Evolutionary conservation across 2,329 filamentous ascomycete genomes (phyloP).

Genomic region (Lasiodiplodia theobromae): DNA sequence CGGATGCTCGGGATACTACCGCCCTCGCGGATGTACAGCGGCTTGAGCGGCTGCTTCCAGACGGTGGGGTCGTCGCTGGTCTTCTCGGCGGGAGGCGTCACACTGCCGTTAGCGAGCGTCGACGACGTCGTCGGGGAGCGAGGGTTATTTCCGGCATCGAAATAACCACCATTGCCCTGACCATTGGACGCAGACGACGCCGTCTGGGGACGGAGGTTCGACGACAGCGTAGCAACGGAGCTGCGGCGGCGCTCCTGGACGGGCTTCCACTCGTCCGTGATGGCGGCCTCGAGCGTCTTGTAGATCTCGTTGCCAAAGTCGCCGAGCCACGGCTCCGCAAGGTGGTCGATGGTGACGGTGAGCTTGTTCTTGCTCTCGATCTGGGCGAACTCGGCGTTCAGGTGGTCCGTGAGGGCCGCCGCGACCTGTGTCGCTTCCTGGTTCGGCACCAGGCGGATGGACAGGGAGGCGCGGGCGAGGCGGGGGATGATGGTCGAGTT

Average conservation of each 20-base stretch:
- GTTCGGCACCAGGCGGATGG: conserved; percentile 89
- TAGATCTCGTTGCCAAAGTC: conserved; percentile 92
- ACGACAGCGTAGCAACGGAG: conserved; percentile 30
- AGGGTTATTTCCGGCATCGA: background rate
- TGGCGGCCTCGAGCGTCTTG: conserved; percentile 82
- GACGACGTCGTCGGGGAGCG: conserved; percentile 60
- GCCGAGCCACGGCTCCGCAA: conserved; percentile 95
- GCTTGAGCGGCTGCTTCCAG: conserved; percentile 56
- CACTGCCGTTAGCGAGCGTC: conserved; percentile 57
- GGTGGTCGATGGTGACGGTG: conserved; percentile 85
- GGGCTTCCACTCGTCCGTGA: conserved; percentile 83
- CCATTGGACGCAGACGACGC: conserved; percentile 24
- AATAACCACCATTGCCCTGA: background rate
- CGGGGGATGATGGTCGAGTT: conserved; percentile 92
- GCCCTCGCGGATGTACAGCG: conserved; percentile 93
- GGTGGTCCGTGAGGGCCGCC: conserved; percentile 68
- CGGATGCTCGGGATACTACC: conserved; percentile 94
- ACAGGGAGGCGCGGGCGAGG: conserved; percentile 86
- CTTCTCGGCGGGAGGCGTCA: conserved; percentile 38
- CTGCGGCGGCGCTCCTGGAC: conserved; percentile 45
- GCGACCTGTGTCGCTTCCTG: conserved; percentile 86
- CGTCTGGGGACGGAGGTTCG: conserved; percentile 22
- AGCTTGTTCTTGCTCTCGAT: conserved; percentile 84
- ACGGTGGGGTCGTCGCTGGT: conserved; percentile 31
- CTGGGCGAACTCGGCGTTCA: conserved; percentile 73